Base-by-base conservation (phyloP, 2,329 filamentous ascomycete species). In the Neophaeococcomyces aloes region DNA sequence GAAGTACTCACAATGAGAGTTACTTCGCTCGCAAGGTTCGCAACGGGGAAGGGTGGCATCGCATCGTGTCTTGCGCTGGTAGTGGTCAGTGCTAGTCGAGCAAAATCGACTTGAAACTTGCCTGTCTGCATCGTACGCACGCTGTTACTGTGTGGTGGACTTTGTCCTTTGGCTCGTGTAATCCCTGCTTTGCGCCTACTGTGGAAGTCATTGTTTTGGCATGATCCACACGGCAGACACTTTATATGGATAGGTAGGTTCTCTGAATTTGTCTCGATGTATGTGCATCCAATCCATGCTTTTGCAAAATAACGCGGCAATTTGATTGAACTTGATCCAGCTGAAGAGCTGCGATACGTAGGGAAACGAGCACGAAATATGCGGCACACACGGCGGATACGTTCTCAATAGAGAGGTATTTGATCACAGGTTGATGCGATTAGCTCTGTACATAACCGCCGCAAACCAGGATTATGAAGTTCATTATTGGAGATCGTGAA, bases 1-100 rank as follows among this genome's bases (percentile, higher is more conserved):
- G 62, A 83, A 94, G 67, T 96, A 98, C 60, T 95, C 89, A 74
- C 91, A 98, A 48, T 79, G 76, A 23, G 87, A 86, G 57, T 88
- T 88, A 51, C 86, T 88, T 55, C 89, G 78, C 66, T 95, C 87
- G 68, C 91, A 98, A 17, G 89, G 88, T 14, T 86, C 76, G 64
- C 91, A 98, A 58, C 84, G 83, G 31, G 91, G 91, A 17, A 98
- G 76, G 11, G 84, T 85, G 3, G 91, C 85, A 65, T 96, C 91
- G 69, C 91, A 98, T 70, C 87, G 76, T 29, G 89, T 96, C 72
- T 98, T 98, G 57, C 89, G 81, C 88, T 94, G 59, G 42, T 70
- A 68, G 8, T 34, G 15, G 33, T 17, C 30, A 17, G 30, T 35
- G 19, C 15, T 35, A 15, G 13, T 19, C 19, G 13, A 11, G 13